Base-by-base conservation (phyloP, 805 yeast species). In the Schwanniomyces yamadae region DNA sequence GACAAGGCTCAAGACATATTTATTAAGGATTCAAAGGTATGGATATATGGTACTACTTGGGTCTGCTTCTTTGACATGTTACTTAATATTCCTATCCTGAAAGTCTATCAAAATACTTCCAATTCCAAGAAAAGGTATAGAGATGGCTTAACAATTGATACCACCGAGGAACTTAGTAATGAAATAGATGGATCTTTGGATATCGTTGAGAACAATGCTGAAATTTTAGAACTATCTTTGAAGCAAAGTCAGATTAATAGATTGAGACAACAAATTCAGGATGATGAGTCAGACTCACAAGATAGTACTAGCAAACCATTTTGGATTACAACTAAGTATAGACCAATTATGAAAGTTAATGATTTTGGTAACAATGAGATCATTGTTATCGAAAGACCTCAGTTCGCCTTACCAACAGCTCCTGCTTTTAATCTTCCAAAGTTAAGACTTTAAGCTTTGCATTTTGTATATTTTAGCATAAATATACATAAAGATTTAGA, bases 11-110 rank as follows among this genome's bases (percentile, higher is more conserved):
- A 77, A 40, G 96, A 95, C 11, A 58, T 85, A 9, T 86, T 84
- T 52, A 52, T 57, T 11, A 33, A 28, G 16, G 59, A 62, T 22
- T 50, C 63, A 22, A 69, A 77, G 37, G 63, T 84, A 11, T 91
- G 96, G 96, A 61, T 88, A n/a, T 89, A 86, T 77, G 95, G 96
- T 1, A 71, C 84, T 14, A 76, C 76, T 34, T 91, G 96, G 95
- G 46, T 90, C 11, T 75, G 83, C 4, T 84, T 75, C 55, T 73
- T 91, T 33, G 91, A 91, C 57, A 60, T 85, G 45, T 57, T 71
- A 6, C 54, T 69, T 35, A 77, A 82, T 50, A 57, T 80, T 34
- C 83, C 86, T 10, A 58, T 71, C 13, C 49, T 51, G 36, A 63
- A 61, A 42, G 26, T 36, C 21, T 55, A 54, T 35, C 54, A 50